Conservation (phyloP, 2,329 filamentous ascomycete genomes). For the Hypomyces perniciosus region DNA sequence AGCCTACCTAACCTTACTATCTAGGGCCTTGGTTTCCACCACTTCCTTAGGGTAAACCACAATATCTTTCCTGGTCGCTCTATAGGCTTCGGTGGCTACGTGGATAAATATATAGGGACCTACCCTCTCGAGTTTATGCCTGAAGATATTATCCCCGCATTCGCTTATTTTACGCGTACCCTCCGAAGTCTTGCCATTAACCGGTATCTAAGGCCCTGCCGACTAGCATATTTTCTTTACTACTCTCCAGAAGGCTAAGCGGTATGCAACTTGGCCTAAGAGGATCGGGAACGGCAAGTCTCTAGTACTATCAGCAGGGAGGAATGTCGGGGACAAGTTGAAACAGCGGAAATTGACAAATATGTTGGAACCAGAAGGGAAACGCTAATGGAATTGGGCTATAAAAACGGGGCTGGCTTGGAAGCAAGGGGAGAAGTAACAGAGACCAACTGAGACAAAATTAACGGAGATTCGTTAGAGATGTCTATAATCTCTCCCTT, state of each 20-base stretch:
- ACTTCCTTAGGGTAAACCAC: neutral
- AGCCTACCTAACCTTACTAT: neutral
- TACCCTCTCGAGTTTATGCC: neutral
- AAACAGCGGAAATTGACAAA: too few relatives aligned
- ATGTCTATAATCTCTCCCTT: too few relatives aligned
- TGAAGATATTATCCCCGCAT: constrained; percentile 5
- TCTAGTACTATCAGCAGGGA: too few relatives aligned
- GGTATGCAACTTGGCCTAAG: constrained; percentile 2
- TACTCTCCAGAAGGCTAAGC: neutral
- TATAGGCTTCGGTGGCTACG: neutral
- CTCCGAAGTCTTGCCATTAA: constrained; percentile 4
- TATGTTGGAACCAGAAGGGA: too few relatives aligned
- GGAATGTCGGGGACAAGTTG: too few relatives aligned
- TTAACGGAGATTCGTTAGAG: too few relatives aligned
- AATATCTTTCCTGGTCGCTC: neutral
- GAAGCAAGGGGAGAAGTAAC: too few relatives aligned
- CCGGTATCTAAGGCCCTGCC: neutral
- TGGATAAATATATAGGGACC: too few relatives aligned
- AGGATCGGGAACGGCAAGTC: neutral
- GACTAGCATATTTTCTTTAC: neutral
- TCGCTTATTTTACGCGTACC: neutral
- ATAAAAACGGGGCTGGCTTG: too few relatives aligned
- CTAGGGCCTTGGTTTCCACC: neutral
- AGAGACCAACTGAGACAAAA: too few relatives aligned
- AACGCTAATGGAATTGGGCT: too few relatives aligned